Base-by-base conservation (phyloP, 1,139 yeast genomes). In the Schwanniomyces etchellsii region DNA sequence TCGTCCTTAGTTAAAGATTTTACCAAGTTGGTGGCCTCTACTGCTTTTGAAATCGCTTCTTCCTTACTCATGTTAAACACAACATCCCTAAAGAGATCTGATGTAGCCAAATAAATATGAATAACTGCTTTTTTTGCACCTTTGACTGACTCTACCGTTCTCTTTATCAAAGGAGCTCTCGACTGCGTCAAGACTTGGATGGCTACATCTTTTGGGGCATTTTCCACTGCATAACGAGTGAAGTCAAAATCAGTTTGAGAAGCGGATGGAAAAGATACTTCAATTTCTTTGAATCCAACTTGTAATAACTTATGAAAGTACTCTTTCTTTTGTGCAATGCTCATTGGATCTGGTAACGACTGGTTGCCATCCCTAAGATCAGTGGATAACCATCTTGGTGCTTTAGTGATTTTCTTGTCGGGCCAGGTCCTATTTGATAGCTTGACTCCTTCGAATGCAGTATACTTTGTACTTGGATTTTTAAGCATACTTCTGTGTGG, bases 311-410 rank as follows among this genome's bases (percentile, higher is more conserved):
- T 67, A 33, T 64, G 64, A 40, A 65, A 67, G 39, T 64, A 66
- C 30, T 60, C 59, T 40, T 64, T 65, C 50, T 67, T 67, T 37
- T 67, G 71, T 7, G 54, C 54, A 14, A 66, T 54, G 2, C 70
- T 57, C 74, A 67, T 67, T 9, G 74, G 74, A 41, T 67, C 74
- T 11, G 74, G 74, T 34, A 67, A 59, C 9, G 73, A 56, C 42
- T 67, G 74, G 44, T 67, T 67, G 13, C 74, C 74, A 37, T 67
- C 74, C 50, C 74, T 58, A 32, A 67, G 62, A 45, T 67, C 74
- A 12, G 73, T 67, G 22, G 71, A 62, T 31, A 67, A 57, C 74
- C 74, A 67, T 39, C 74, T 55, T 18, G 74, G 74, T 6, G 72
- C 66, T 33, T 58, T 61, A 33, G 58, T 48, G 35, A 67, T 52